Conservation (phyloP, 2,329 filamentous ascomycete genomes). For the Didymella pomorum region DNA sequence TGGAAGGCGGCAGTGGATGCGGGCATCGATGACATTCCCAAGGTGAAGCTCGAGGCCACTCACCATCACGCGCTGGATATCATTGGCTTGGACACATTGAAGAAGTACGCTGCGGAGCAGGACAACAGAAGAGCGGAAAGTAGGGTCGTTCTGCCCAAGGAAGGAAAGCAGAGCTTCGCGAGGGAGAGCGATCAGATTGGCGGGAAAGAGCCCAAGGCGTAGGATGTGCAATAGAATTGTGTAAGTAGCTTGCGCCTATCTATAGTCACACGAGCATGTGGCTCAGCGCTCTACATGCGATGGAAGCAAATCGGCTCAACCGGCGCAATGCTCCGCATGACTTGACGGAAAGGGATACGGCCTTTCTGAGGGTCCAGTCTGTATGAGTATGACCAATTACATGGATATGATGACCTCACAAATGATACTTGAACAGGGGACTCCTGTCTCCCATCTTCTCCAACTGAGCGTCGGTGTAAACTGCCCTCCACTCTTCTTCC, state of each 20-base stretch:
- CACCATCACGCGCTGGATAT: slow-evolving; percentile 59
- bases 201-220: slow-evolving; percentile 37
- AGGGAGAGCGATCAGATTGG: slow-evolving; percentile 37
- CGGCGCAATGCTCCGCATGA: too few species aligned
- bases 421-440: slow-evolving; percentile 51
- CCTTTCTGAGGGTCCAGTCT: too few species aligned
- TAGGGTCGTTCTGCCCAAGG: slow-evolving; percentile 20
- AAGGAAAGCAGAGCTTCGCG: slow-evolving; percentile 20
- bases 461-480: slow-evolving; percentile 49
- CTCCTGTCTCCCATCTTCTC: slow-evolving; percentile 50
- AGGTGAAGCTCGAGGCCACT: slow-evolving; percentile 60
- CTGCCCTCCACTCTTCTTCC: slow-evolving; percentile 45
- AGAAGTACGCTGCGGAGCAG: slow-evolving; percentile 55
- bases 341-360: too few species aligned
- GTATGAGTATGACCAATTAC: too few species aligned
- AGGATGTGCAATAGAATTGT: not conserved
- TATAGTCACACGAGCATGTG: too few species aligned
- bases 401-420: too few species aligned
- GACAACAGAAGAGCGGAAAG: slow-evolving; percentile 28
- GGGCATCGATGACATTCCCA: slow-evolving; percentile 40
- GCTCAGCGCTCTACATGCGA: too few species aligned
- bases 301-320: too few species aligned
- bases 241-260: too few species aligned
- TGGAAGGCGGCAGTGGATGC: slow-evolving; percentile 59
- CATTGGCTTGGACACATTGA: slow-evolving; percentile 57